These are phyloP conservation scores for Lodderomyces elongisporus DNA, from an alignment of 1,139 yeast species.

Conservation along the genomic window DNA sequence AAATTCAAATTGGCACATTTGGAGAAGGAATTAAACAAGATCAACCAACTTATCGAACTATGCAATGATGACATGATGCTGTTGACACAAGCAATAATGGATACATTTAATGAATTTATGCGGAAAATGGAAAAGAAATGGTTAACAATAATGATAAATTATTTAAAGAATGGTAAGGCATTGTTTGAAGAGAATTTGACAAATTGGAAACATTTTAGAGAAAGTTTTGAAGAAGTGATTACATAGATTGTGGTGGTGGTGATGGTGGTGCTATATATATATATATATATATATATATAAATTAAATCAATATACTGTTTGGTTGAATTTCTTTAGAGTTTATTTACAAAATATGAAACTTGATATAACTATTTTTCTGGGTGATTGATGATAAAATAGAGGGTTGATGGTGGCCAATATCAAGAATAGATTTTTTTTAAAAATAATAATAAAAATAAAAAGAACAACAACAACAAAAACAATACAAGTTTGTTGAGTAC, in stretches of 20 bases:
- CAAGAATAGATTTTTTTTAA: no score
- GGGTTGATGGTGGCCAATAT: no score
- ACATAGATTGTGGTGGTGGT: no score
- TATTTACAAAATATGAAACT: no score
- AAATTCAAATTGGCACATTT: conserved; percentile 30
- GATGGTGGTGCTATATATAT: conserved; percentile 7
- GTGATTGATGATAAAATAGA: no score
- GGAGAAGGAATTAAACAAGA: conserved; percentile 38
- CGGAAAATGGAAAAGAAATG: conserved; percentile 37
- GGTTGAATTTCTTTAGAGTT: no score
- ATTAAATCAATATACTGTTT: conserved; percentile 1
- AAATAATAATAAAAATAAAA: no score
- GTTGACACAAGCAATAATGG: conserved; percentile 28
- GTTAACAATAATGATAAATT: conserved; percentile 35
- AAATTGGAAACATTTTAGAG: conserved; percentile 37
- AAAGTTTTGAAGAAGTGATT: conserved; percentile 13
- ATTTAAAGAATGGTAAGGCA: conserved; percentile 33
- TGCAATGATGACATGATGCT: conserved; percentile 33
- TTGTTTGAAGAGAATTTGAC: conserved; percentile 33
- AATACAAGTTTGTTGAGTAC: no score
- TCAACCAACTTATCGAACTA: conserved; percentile 39
- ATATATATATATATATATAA: background rate
- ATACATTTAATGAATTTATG: conserved; percentile 30
- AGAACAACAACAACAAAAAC: no score
- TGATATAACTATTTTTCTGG: no score